Base-by-base conservation (phyloP, 2,329 filamentous ascomycete genomes). In the Ophiocordyceps unilateralis region DNA sequence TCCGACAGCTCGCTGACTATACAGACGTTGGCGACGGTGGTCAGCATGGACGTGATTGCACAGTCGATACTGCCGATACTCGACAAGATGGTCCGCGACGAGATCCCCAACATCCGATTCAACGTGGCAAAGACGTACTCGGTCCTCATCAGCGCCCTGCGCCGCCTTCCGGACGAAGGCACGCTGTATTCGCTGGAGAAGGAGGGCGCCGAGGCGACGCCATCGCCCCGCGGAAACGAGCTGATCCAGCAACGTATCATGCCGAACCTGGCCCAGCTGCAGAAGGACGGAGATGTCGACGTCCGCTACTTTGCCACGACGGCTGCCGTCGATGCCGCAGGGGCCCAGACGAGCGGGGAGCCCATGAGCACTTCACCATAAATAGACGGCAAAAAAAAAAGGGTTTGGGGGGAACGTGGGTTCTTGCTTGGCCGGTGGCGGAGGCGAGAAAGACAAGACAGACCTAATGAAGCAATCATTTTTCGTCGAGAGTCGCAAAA, bases 31-130 rank as follows among this genome's bases (percentile, higher is more conserved):
- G 83, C 91, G 24, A 83, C 83, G 26, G 93, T 93, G 43, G 84
- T 98, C 54, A 93, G 83, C 59, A 75, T 96, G 53, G 84, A 88
- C 46, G 89, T 96, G 46, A 93, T 98, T 60, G 81, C 85, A 57
- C 81, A 83, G 58, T 91, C 86, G 28, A 93, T 98, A 52, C 75
- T 98, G 20, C 91, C 91, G 34, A 96, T 98, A 72, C 77, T 98
- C 58, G 85, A 94, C 63, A 86, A 89, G 67, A 82, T 98, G 43
- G 86, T 93, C 42, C 75, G 77, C 39, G 91, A 98, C 58, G 87
- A 93, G 39, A 98, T 98, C 49, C 91, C 91, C 51, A 98, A 98
- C 67, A 98, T 98, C 59, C 86, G 91, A 42, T 98, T 98, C 75
- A 98, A 98, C 63, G 91, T 98, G 40, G 91, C 91, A 53, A 98